Evolutionary conservation across 169 alveolate species (phyloP).

Genomic region (Eimeria maxima): DNA sequence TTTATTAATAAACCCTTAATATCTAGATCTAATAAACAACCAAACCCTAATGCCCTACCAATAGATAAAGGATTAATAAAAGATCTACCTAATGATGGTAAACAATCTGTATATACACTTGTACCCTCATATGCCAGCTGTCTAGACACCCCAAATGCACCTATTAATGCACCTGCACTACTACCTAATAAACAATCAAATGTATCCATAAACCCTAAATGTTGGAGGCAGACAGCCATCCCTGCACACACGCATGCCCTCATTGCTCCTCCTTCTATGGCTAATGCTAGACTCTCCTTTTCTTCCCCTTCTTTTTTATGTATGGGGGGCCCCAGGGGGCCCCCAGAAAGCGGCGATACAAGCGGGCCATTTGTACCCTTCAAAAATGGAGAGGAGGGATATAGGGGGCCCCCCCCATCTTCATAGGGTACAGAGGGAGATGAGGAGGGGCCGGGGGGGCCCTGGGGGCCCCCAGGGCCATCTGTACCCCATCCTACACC

Average conservation of each 20-base stretch:
- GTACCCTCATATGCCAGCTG: conserved; percentile 83
- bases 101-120: conserved; percentile 77
- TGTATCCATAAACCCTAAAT: conserved; percentile 67
- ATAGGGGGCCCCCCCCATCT: background rate
- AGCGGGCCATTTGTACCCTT: too few species aligned
- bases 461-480: background rate
- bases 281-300: conserved; percentile 52
- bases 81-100: conserved; percentile 65
- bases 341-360: background rate
- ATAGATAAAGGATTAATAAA: conserved; percentile 39
- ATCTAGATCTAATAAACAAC: conserved; percentile 78
- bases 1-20: conserved; percentile 12
- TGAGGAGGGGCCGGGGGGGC: background rate
- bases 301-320: too few species aligned
- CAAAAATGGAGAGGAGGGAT: background rate
- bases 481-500: background rate
- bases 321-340: background rate
- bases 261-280: conserved; percentile 85
- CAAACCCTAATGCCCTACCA: conserved; percentile 80
- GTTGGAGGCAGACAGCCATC: conserved; percentile 77
- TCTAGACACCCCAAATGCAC: conserved; percentile 78
- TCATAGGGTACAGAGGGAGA: background rate
- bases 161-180: conserved; percentile 83
- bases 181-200: conserved; percentile 80
- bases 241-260: conserved; percentile 84